phyloP scores from a whole-genome alignment of 306 rosid species.

The Castanospermum australe region DNA sequence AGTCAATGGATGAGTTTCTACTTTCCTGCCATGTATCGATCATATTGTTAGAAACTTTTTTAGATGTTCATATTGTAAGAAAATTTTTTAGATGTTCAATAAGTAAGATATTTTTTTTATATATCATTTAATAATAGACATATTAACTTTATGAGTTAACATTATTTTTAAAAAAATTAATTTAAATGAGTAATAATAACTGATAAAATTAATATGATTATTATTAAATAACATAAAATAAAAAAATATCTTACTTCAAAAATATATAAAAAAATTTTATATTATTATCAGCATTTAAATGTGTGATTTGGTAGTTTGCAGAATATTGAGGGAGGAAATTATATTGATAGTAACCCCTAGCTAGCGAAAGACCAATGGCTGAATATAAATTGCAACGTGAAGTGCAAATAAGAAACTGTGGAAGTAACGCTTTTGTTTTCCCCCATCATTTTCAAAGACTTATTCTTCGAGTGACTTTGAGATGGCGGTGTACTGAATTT shows the following conservation, averaged over 20 bases:
- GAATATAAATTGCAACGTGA: not conserved
- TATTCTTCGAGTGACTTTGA: not conserved
- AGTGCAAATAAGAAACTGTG: not conserved
- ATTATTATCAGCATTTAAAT: slow-evolving; percentile 7
- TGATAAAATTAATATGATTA: no score
- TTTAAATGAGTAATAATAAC: no score
- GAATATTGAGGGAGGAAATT: not conserved
- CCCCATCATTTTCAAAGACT: not conserved
- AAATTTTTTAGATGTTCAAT: no score
- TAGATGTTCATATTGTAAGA: no score
- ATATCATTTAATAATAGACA: no score
- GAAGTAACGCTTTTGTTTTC: not conserved
- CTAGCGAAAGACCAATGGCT: not conserved
- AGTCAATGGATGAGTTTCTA: not conserved
- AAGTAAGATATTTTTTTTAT: no score
- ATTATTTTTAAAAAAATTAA: no score
- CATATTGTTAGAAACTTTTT: no score
- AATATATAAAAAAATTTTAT: no score
- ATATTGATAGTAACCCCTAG: not conserved
- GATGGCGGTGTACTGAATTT: not conserved
- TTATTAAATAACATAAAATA: no score
- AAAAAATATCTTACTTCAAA: no score
- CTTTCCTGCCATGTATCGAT: not conserved
- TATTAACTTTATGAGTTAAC: no score
- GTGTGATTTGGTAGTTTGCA: not conserved